Percentiles rank a stretch among this genome's conserved stretches.
These are phyloP conservation scores for Saccharomyces jurei DNA, from an alignment of 805 yeast species.

Conservation along the genomic window DNA sequence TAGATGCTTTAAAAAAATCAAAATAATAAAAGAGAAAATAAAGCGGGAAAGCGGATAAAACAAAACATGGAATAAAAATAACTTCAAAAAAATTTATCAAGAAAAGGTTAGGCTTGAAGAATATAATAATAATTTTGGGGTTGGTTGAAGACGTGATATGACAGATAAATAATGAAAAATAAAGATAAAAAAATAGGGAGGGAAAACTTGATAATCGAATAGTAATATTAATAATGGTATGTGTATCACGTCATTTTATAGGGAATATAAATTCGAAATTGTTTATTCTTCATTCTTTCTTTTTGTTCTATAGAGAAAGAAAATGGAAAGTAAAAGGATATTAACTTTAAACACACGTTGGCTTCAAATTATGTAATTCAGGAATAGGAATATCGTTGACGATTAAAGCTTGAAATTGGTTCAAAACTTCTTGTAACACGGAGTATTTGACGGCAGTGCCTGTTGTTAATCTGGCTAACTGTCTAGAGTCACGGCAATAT, in stretches of 20 bases:
- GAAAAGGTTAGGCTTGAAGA: background rate
- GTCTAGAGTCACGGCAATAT: slow-evolving; percentile 41
- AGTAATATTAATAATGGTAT: background rate
- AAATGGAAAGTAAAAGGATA: background rate
- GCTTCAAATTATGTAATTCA: slow-evolving; percentile 31
- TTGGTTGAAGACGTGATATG: background rate
- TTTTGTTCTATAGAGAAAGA: background rate
- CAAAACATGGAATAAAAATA: background rate
- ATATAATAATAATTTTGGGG: background rate
- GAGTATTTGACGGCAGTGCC: slow-evolving; percentile 39
- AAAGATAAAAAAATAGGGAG: background rate
- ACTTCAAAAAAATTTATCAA: background rate
- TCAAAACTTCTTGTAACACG: slow-evolving; percentile 33
- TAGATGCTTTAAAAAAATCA: background rate
- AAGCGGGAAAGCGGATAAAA: background rate
- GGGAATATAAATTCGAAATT: background rate
- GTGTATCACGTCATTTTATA: background rate
- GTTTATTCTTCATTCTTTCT: slow-evolving; percentile 1
- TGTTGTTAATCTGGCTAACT: slow-evolving; percentile 38
- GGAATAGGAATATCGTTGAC: slow-evolving; percentile 37
- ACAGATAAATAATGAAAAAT: background rate
- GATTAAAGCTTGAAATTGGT: slow-evolving; percentile 33
- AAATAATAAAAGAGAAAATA: background rate
- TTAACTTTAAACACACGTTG: slow-evolving; percentile 14
- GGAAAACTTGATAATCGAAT: background rate